phyloP scores from a whole-genome alignment of 2,329 filamentous ascomycete genomes.

The Botryotinia narcissicola region DNA sequence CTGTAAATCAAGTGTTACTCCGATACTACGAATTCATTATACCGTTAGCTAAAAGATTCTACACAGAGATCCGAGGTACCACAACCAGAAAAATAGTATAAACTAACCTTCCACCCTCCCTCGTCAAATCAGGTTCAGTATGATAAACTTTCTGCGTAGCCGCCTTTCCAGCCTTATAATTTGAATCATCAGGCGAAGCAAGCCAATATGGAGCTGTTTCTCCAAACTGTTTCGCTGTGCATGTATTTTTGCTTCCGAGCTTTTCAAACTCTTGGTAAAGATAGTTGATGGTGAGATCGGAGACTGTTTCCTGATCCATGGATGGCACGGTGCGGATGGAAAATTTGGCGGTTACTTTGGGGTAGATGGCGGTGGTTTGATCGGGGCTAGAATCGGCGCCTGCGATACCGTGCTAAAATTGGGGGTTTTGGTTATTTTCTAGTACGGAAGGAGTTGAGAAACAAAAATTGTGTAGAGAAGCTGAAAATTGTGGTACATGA shows the following conservation, averaged over 20 bases:
- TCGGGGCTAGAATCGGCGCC: conserved; percentile 1
- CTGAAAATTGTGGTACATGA: neutral
- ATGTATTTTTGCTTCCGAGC: conserved; percentile 2
- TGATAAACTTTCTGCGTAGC: conserved; percentile 14
- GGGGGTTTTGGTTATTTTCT: neutral
- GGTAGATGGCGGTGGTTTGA: conserved; percentile 2
- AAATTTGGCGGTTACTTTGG: conserved; percentile 13
- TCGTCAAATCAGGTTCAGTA: conserved; percentile 8
- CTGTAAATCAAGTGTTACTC: conserved; percentile 9
- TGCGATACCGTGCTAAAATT: neutral
- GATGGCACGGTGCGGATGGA: conserved; percentile 4
- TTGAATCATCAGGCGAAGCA: neutral
- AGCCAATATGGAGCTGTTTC: conserved; percentile 8
- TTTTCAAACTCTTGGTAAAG: neutral
- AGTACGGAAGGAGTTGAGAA: neutral
- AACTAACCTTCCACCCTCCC: conserved; percentile 16
- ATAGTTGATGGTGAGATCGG: neutral
- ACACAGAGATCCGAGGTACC: neutral
- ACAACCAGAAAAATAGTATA: neutral
- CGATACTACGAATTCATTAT: neutral
- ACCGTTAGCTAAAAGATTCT: neutral
- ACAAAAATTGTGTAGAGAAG: neutral
- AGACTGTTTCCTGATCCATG: neutral
- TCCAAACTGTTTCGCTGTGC: neutral
- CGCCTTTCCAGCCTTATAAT: neutral